Base-by-base conservation (phyloP, 768 basidiomycete species). In the Chlorophyllum brunneum region DNA sequence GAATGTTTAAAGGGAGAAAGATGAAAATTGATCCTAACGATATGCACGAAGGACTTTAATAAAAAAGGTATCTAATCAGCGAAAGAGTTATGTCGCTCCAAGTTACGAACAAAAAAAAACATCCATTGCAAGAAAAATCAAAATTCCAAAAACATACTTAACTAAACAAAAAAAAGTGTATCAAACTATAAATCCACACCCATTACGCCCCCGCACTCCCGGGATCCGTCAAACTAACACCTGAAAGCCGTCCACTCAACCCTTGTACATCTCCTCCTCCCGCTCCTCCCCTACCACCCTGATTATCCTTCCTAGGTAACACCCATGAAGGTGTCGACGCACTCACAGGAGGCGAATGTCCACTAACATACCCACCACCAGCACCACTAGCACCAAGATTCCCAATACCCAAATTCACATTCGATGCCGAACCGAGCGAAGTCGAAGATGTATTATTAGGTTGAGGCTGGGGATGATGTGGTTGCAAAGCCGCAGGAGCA, bases 251-350 rank as follows among this genome's bases (percentile, higher is more conserved):
- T 18, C 51, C 51, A 7, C 23, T 37, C 33, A 52, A 36, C 2
- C 42, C 42, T 20, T 51, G 50, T 18, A 36, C 13, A 16, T 8
- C 24, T 16, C 8, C 22, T 3, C 15, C 48, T 18, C 3, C 26
- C 26, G 9, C 29, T 20, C 15, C 43, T 29, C 15, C 26, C n/a
- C 15, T 30, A 48, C 45, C 30, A 20, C 44, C 34, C 44, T 34
- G 47, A 45, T 29, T 40, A 36, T 48, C 45, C 51, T 71, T 74
- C 70, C 74, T 77, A 11, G 74, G 76, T 24, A 78, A 55, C 1
- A 77, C 70, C 76, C 76, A 78, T 33, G 74, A 66, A 7, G 76
- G 76, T n/a, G 63, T 67, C 18, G 57, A 50, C 0, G 49, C 48
- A 22, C 56, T 51, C 24, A 48, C 54, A 10, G 59, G 18, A 7